Conservation (phyloP, 2,329 filamentous ascomycete genomes). For the Xylariaceae sp. region DNA sequence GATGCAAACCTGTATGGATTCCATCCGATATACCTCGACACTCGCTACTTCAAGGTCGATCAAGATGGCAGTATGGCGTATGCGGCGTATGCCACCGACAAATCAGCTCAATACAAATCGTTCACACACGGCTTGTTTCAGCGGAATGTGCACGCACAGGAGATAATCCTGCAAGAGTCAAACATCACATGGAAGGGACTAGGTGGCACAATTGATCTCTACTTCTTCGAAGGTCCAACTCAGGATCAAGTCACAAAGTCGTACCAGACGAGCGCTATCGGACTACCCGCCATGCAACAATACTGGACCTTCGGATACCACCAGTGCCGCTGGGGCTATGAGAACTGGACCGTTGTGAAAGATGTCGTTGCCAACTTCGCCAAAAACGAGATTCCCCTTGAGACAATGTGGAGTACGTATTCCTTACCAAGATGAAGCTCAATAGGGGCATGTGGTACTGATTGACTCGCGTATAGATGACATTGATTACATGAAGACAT, state of each 20-base stretch:
- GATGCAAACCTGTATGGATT: slow-evolving; percentile 68
- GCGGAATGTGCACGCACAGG: slow-evolving; percentile 71
- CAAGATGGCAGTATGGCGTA: slow-evolving; percentile 46
- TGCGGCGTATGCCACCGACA: slow-evolving; percentile 49
- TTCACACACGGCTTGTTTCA: slow-evolving; percentile 73
- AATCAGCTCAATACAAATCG: slow-evolving; percentile 53
- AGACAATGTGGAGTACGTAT: slow-evolving; percentile 60
- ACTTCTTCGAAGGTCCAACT: slow-evolving; percentile 70
- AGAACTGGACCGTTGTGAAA: slow-evolving; percentile 63
- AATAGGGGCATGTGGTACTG: slow-evolving; percentile 37
- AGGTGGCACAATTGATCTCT: slow-evolving; percentile 73
- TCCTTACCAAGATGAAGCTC: not conserved
- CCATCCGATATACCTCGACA: slow-evolving; percentile 77
- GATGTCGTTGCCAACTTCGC: slow-evolving; percentile 64
- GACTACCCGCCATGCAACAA: slow-evolving; percentile 70
- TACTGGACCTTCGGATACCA: slow-evolving; percentile 81
- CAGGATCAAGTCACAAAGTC: slow-evolving; percentile 63
- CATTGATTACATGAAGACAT: slow-evolving; percentile 64
- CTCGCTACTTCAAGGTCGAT: slow-evolving; percentile 62
- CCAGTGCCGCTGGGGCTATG: slow-evolving; percentile 79
- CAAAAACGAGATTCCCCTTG: slow-evolving; percentile 59
- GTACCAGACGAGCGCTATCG: slow-evolving; percentile 62
- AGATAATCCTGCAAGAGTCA: slow-evolving; percentile 58
- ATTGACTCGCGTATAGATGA: slow-evolving; percentile 51
- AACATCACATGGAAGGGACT: slow-evolving; percentile 69